Base-by-base conservation (phyloP, 208 protist species). In the Leishmania aethiopica region DNA sequence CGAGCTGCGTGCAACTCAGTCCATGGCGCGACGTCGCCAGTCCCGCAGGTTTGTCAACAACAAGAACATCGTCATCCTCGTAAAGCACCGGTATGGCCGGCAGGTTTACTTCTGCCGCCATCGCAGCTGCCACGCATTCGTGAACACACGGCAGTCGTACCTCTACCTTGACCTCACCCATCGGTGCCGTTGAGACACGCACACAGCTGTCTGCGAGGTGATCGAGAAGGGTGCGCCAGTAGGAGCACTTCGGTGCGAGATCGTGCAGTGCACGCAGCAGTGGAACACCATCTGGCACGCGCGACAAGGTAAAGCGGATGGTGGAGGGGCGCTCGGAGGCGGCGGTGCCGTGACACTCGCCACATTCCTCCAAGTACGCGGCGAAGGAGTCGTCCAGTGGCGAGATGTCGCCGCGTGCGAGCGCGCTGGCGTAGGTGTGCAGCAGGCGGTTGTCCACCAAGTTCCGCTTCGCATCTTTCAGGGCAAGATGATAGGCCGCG, bases 281-380 rank as follows among this genome's bases (percentile, higher is more conserved):
- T 37, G 82, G 60, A 7, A 86, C 78, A 1, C 64, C 60, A n/a
- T 59, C 66, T 37, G 82, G 74, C 25, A 80, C 53, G 5, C 55
- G 28, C 1, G 75, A 73, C 78, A 97, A 42, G 19, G 92, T 90
- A 84, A 97, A 96, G 37, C 67, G 25, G 0, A 97, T 47, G 22
- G 32, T n/a, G 3, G 37, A 51, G 0, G 94, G 94, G 3, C 81
- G 74, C 40, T 94, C 91, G 32, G 55, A 76, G 28, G 73, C 51
- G 51, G 5, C 42, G 55, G 40, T 60, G 28, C 70, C 72, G 79
- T 97, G 90, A 75, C 88, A 95, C 80, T 97, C 92, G 0, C 94
- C 94, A 78, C 94, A 97, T 78, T 95, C 92, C 73, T 97, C 94
- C 32, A 97, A 51, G 78, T 95, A 97, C 45, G 89, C 74, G 6